Evolutionary conservation across 495 filamentous ascomycete genomes (phyloP).

Genomic region (Thozetella sp.): DNA sequence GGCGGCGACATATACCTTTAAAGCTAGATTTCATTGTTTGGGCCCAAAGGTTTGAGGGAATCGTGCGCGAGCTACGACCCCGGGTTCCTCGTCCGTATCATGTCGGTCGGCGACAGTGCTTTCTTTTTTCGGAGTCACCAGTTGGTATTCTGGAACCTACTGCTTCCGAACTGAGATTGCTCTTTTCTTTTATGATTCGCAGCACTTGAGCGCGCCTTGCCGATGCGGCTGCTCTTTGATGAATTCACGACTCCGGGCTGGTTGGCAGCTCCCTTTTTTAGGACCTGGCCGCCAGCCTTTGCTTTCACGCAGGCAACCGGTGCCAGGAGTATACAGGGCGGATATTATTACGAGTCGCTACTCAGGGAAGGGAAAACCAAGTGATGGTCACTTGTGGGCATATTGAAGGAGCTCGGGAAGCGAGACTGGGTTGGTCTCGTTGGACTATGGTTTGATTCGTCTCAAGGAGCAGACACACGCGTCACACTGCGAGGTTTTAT

Average conservation of each 20-base stretch:
- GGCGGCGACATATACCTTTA: constrained; percentile 85
- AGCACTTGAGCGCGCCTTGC: not conserved
- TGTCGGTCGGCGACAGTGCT: not conserved
- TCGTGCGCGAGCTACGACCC: constrained; percentile 10
- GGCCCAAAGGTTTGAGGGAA: not conserved
- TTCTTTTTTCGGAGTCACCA: not conserved
- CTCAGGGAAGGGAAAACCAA: not conserved
- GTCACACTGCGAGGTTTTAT: not conserved
- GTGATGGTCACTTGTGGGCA: not conserved
- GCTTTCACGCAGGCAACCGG: not conserved
- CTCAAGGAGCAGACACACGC: not conserved
- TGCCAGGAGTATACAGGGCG: not conserved
- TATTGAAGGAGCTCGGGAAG: constrained; percentile 2
- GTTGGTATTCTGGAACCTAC: not conserved
- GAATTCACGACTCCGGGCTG: not conserved
- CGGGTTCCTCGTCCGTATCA: not conserved
- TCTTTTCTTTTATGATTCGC: not conserved
- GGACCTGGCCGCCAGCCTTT: not conserved
- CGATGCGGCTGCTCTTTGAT: not conserved
- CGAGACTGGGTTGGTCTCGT: not conserved
- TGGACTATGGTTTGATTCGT: not conserved
- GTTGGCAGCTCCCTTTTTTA: not conserved
- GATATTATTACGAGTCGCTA: not conserved
- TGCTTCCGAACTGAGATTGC: too few species aligned
- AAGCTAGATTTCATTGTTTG: constrained; percentile 7